Base-by-base conservation (phyloP, 345 rosid genomes). In the Sisymbrium irio region DNA sequence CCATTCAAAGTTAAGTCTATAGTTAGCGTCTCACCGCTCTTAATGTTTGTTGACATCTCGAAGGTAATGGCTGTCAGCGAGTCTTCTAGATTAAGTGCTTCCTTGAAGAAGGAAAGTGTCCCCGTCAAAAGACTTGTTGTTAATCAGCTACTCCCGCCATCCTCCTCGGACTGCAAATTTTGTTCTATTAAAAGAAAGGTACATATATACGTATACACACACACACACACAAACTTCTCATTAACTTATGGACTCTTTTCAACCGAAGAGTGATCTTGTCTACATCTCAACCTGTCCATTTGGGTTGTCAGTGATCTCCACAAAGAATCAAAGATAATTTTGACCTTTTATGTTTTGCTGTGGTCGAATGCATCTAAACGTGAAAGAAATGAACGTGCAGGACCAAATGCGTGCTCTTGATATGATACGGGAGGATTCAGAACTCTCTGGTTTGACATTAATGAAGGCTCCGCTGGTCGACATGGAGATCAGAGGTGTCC, bases 131-230 rank as follows among this genome's bases (percentile, higher is more conserved):
- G 88, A 82, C 92, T 95, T 70, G 67, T 92, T 57, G 92, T 95
- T 32, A 95, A 95, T 83, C 99, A 95, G 82, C 76, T 95, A 81
- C 97, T 92, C 65, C 94, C 97, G n/a, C 91, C 93, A 58, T 84
- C 97, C 69, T 79, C 83, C 56, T 86, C 97, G 1, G 97, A 88
- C 83, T 95, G 99, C 92, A 95, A 92, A 73, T 95, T 95, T 80
- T 95, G 99, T 78, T 86, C 91, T 28, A 86, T 92, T 83, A 95
- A 87, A 85, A 88, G 99, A 78, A 95, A 88, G 99, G 99, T 95
- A 86, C 60, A 25, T 15, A n/a, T 13, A 47, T n/a, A 17, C 11
- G 18, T 47, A 30, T 4, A 18, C 5, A 13, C 8, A 18, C 5
- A 13, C 18, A 59, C 56, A 28, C 40, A 30, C 22, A 30, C 32